phyloP scores from a whole-genome alignment of 2,329 filamentous ascomycete species.

The Saccharata proteae region DNA sequence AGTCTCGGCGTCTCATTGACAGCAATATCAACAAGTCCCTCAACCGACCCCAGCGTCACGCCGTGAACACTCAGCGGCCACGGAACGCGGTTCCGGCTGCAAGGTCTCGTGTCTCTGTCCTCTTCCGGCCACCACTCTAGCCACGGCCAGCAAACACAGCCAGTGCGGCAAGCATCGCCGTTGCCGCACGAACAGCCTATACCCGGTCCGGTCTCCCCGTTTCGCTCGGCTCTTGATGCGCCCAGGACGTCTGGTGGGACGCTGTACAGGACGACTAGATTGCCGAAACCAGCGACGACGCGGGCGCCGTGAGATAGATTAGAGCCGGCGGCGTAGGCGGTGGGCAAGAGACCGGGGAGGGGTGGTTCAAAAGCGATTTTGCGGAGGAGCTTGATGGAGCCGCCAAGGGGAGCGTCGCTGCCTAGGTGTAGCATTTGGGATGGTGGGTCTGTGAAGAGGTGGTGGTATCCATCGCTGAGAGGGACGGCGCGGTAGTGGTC shows the following conservation, averaged over 20 bases:
- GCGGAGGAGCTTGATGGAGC: conserved; percentile 44
- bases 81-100: conserved; percentile 10
- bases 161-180: too few relatives aligned
- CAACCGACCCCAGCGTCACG: conserved; percentile 34
- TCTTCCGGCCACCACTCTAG: conserved; percentile 5
- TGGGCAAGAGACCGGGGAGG: conserved; percentile 25
- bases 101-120: too few relatives aligned
- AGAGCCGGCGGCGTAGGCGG: conserved; percentile 44
- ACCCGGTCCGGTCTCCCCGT: conserved; percentile 7
- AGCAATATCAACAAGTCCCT: conserved; percentile 38
- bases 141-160: too few relatives aligned
- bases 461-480: conserved; percentile 51
- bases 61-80: conserved; percentile 42
- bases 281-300: conserved; percentile 45
- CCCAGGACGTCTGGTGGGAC: conserved; percentile 42
- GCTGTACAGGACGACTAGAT: conserved; percentile 46
- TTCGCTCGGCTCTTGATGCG: too few relatives aligned
- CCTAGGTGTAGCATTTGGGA: conserved; percentile 47
- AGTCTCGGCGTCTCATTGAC: conserved; percentile 34
- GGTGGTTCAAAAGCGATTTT: conserved; percentile 45
- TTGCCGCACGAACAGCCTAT: too few relatives aligned
- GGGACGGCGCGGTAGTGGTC: conserved; percentile 55
- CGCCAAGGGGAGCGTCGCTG: conserved; percentile 45
- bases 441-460: conserved; percentile 51
- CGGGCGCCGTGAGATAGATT: conserved; percentile 46